These are phyloP conservation scores for Colletotrichum abscissum DNA, from an alignment of 2,329 filamentous ascomycete species.

Conservation along the genomic window DNA sequence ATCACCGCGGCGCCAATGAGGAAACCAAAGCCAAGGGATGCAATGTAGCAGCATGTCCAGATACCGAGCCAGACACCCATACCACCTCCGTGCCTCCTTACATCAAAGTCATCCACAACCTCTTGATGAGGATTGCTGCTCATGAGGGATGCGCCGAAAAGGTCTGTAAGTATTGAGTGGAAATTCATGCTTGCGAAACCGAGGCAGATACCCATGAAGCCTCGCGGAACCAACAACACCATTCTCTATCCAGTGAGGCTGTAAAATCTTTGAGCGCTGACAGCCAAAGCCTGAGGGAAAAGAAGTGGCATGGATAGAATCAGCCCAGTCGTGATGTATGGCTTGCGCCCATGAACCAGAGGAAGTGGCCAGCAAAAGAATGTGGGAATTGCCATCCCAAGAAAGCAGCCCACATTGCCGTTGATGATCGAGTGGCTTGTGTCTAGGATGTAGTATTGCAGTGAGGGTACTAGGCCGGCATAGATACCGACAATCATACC, in stretches of 20 bases:
- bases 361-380: constrained; percentile 80
- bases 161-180: constrained; percentile 75
- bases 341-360: constrained; percentile 80
- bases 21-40: constrained; percentile 78
- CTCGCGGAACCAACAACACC: constrained; percentile 71
- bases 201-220: constrained; percentile 74
- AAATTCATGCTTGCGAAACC: constrained; percentile 85
- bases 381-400: constrained; percentile 77
- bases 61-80: constrained; percentile 84
- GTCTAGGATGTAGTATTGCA: constrained; percentile 81
- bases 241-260: constrained; percentile 66
- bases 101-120: constrained; percentile 73
- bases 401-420: constrained; percentile 79
- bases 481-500: constrained; percentile 81
- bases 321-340: constrained; percentile 78
- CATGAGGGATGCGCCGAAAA: constrained; percentile 82
- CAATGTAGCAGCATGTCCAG: constrained; percentile 83
- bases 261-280: constrained; percentile 67
- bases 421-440: constrained; percentile 74
- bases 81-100: constrained; percentile 79
- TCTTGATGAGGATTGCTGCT: constrained; percentile 79
- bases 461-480: constrained; percentile 80
- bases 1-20: constrained; percentile 78
- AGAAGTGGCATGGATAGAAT: constrained; percentile 77
- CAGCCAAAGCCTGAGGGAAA: constrained; percentile 79